phyloP scores from a whole-genome alignment of 305 asterid species.

The Fraxinus xanthoxyloides region DNA sequence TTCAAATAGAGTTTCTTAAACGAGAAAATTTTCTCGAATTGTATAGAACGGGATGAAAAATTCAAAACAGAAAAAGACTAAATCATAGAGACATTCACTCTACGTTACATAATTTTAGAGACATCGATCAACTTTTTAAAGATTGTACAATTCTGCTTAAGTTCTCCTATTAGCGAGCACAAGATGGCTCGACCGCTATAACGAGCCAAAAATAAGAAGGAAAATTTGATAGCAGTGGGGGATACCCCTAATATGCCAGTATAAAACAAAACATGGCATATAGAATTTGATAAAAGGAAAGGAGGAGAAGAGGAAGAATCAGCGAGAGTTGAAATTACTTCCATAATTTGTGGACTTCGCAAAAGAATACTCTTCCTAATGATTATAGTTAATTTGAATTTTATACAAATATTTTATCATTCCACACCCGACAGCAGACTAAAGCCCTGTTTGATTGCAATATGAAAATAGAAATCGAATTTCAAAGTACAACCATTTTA shows the following conservation, averaged over 20 bases:
- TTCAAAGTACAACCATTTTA: too few species aligned
- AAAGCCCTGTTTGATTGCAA: too few species aligned
- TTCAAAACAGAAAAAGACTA: neutral
- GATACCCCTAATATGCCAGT: neutral
- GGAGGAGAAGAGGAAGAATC: neutral
- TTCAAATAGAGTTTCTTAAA: neutral
- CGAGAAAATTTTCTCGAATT: neutral
- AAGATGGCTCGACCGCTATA: neutral
- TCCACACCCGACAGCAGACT: conserved; percentile 10
- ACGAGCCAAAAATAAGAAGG: neutral
- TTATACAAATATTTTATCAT: neutral
- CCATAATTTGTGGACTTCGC: neutral
- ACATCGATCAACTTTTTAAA: neutral
- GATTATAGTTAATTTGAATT: neutral
- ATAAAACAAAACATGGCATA: neutral
- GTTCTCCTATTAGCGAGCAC: neutral
- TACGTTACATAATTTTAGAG: neutral
- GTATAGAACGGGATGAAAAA: neutral
- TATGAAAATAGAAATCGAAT: too few species aligned
- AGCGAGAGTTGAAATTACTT: neutral
- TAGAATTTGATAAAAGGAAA: neutral
- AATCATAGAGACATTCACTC: neutral
- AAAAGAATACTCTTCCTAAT: neutral
- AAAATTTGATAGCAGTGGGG: neutral
- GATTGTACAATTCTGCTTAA: neutral